Evolutionary conservation across 495 filamentous ascomycete genomes (phyloP).

Genomic region (Hamigera avellanea): DNA sequence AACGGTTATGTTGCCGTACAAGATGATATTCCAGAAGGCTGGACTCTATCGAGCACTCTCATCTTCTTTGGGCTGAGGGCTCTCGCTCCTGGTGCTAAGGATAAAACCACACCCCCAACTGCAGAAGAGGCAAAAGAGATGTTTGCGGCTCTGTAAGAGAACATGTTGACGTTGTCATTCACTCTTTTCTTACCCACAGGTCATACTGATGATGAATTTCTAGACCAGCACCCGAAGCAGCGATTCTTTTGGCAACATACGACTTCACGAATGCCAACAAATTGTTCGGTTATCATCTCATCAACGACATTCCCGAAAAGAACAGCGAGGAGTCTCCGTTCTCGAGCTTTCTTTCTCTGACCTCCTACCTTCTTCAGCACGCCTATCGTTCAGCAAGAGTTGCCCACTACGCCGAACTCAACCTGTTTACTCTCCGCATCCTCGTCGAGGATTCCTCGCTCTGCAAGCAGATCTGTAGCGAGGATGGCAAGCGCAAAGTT

Average conservation of each 20-base stretch:
- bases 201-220: slow-evolving; percentile 13
- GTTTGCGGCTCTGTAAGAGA: slow-evolving; percentile 56
- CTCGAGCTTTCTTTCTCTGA: slow-evolving; percentile 71
- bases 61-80: slow-evolving; percentile 74
- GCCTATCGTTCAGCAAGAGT: slow-evolving; percentile 73
- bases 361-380: slow-evolving; percentile 88
- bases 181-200: too few species aligned
- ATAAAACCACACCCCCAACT: slow-evolving; percentile 37
- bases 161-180: neutral
- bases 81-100: slow-evolving; percentile 56
- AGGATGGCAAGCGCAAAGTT: slow-evolving; percentile 63
- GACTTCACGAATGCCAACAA: slow-evolving; percentile 94
- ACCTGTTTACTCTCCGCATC: slow-evolving; percentile 71
- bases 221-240: slow-evolving; percentile 68
- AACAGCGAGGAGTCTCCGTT: slow-evolving; percentile 68
- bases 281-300: slow-evolving; percentile 79
- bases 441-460: slow-evolving; percentile 77
- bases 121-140: slow-evolving; percentile 66
- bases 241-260: slow-evolving; percentile 74
- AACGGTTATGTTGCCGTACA: slow-evolving; percentile 78
- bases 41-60: slow-evolving; percentile 70
- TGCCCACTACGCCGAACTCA: slow-evolving; percentile 70
- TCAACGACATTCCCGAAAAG: slow-evolving; percentile 46
- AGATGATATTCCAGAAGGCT: slow-evolving; percentile 85
- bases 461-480: slow-evolving; percentile 75